Conservation (phyloP, 768 basidiomycete genomes). For the Cystobasidium onofrii region DNA sequence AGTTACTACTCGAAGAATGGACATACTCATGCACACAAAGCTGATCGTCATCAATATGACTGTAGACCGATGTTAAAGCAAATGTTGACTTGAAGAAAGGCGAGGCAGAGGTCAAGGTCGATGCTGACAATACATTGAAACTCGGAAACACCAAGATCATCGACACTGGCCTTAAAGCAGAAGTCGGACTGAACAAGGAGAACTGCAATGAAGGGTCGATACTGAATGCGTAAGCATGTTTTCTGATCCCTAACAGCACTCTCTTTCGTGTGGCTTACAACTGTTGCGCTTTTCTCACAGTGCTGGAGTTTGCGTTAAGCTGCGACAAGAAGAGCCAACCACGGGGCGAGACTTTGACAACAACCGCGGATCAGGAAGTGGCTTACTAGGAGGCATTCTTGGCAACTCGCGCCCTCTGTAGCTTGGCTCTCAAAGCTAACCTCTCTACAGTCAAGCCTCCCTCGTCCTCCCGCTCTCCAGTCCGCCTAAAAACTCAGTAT, state of each 20-base stretch:
- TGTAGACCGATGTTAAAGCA: background rate
- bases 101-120: conserved; percentile 14
- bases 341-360: background rate
- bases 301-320: conserved; percentile 8
- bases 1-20: background rate
- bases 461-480: no score
- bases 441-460: no score
- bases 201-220: background rate
- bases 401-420: background rate
- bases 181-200: conserved; percentile 19
- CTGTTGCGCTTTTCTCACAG: background rate
- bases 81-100: conserved; percentile 24
- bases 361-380: background rate
- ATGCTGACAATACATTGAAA: conserved; percentile 14
- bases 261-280: background rate
- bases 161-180: conserved; percentile 19
- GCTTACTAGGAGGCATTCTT: background rate
- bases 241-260: background rate
- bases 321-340: background rate
- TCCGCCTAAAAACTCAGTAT: no score
- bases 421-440: background rate
- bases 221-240: conserved; percentile 12
- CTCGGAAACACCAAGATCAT: conserved; percentile 16
- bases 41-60: background rate
- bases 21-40: background rate